phyloP scores from a whole-genome alignment of 805 yeast species.

The Kuraishia piskuri region DNA sequence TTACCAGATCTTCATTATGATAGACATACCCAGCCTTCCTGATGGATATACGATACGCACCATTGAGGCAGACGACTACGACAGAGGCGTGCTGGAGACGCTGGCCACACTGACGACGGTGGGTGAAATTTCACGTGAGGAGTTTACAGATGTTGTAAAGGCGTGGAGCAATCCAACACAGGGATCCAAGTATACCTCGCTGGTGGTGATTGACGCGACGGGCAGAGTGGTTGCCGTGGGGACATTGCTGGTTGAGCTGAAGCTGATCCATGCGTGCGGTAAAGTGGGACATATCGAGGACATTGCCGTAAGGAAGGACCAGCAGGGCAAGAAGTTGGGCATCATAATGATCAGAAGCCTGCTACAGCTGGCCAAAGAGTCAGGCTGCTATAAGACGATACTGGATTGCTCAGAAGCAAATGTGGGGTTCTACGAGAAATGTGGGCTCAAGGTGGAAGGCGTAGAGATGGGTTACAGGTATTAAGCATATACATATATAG shows the following conservation, averaged over 20 bases:
- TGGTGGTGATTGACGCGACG: conserved; percentile 50
- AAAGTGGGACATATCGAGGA: conserved; percentile 92
- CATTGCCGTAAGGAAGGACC: conserved; percentile 64
- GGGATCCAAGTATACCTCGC: conserved; percentile 51
- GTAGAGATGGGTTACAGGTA: conserved; percentile 57
- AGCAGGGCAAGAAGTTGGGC: conserved; percentile 85
- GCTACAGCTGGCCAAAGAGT: conserved; percentile 44
- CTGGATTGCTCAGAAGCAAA: conserved; percentile 84
- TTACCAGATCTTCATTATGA: too few relatives aligned
- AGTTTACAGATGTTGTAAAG: conserved; percentile 42
- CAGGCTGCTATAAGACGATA: conserved; percentile 81
- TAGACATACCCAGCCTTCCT: conserved; percentile 29
- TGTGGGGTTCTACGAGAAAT: conserved; percentile 79
- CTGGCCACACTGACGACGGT: conserved; percentile 72
- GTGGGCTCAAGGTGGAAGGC: conserved; percentile 66
- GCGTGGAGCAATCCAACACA: conserved; percentile 42
- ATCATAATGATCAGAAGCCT: conserved; percentile 52
- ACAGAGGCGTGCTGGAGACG: conserved; percentile 53
- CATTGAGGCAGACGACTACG: conserved; percentile 45
- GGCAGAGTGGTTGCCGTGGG: conserved; percentile 76
- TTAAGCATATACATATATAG: conserved; percentile 3
- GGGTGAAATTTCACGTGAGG: conserved; percentile 50
- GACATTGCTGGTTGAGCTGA: conserved; percentile 68
- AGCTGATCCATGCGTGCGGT: conserved; percentile 79
- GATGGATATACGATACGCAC: conserved; percentile 62